A percentile compares a stretch with the other conserved stretches of the same genome.
phyloP scores from a whole-genome alignment of 2,329 filamentous ascomycete genomes.

The Aspergillus brasiliensis region DNA sequence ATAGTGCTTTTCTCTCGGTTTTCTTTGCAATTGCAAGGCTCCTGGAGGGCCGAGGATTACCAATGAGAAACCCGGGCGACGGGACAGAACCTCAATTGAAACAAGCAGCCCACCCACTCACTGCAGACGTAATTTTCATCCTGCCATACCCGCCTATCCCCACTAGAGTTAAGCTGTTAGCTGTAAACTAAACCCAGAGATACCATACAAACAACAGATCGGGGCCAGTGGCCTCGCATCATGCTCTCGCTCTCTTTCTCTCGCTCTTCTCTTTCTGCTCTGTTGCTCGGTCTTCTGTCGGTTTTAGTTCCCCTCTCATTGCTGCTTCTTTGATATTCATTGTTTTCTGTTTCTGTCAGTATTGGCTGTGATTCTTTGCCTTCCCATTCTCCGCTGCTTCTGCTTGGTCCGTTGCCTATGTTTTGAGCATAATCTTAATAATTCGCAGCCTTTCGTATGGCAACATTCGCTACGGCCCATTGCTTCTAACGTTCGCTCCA shows the following conservation, averaged over 20 bases:
- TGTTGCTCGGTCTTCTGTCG: conserved; percentile 12
- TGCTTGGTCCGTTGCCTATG: conserved; percentile 6
- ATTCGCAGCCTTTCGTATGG: not conserved
- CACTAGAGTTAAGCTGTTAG: conserved; percentile 10
- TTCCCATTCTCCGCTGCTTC: conserved; percentile 4
- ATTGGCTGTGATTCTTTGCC: not conserved
- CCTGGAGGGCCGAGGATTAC: not conserved
- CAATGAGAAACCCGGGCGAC: conserved; percentile 3
- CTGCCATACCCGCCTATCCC: conserved; percentile 5
- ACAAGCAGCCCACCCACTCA: conserved; percentile 3
- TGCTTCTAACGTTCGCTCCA: conserved; percentile 20
- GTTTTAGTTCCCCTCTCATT: conserved; percentile 6
- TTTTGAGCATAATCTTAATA: conserved; percentile 17
- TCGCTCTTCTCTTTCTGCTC: conserved; percentile 12
- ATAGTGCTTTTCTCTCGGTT: conserved; percentile 4
- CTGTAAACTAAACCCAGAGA: not conserved
- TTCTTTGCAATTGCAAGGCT: conserved; percentile 3
- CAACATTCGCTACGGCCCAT: conserved; percentile 15
- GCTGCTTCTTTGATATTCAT: conserved; percentile 6
- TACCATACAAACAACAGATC: conserved; percentile 3
- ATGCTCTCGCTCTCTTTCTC: conserved; percentile 11
- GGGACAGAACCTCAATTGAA: conserved; percentile 3
- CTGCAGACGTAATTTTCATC: conserved; percentile 18
- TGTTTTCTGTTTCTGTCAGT: not conserved
- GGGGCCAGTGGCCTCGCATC: conserved; percentile 1